Evolutionary conservation across 2,329 filamentous ascomycete genomes (phyloP).

Genomic region (Tolypocladium amazonense): DNA sequence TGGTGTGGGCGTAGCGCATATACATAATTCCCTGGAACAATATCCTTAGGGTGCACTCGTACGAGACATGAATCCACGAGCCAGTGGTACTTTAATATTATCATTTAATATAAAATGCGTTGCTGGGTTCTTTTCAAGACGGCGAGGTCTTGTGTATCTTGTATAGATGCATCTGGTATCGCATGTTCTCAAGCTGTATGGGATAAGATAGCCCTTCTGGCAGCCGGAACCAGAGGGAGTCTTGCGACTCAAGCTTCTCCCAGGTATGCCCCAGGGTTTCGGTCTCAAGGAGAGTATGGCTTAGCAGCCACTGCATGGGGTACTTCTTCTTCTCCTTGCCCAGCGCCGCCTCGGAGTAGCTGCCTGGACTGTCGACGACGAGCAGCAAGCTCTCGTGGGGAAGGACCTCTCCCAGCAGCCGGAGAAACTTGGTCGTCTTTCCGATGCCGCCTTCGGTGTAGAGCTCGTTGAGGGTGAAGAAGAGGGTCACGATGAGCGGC

Average conservation of each 20-base stretch:
- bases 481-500: constrained; percentile 59
- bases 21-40: not conserved
- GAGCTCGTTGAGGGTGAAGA: constrained; percentile 94
- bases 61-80: not conserved
- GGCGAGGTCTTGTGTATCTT: constrained; percentile 16
- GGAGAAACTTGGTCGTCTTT: constrained; percentile 66
- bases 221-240: constrained; percentile 79
- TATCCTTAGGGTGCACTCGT: not conserved
- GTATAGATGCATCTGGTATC: constrained; percentile 87
- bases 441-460: constrained; percentile 66
- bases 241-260: constrained; percentile 65
- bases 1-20: constrained; percentile 62
- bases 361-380: constrained; percentile 87
- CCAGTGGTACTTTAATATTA: not conserved
- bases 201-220: constrained; percentile 60
- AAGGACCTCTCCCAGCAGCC: constrained; percentile 51
- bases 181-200: constrained; percentile 86
- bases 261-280: constrained; percentile 39
- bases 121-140: not conserved
- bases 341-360: constrained; percentile 74
- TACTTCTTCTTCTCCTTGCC: constrained; percentile 57
- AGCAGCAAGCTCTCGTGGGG: constrained; percentile 57
- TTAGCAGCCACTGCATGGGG: constrained; percentile 87
- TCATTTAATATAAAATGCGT: not conserved
- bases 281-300: constrained; percentile 59